Evolutionary conservation across 345 rosid genomes (phyloP).

Genomic region (Psidium guajava): DNA sequence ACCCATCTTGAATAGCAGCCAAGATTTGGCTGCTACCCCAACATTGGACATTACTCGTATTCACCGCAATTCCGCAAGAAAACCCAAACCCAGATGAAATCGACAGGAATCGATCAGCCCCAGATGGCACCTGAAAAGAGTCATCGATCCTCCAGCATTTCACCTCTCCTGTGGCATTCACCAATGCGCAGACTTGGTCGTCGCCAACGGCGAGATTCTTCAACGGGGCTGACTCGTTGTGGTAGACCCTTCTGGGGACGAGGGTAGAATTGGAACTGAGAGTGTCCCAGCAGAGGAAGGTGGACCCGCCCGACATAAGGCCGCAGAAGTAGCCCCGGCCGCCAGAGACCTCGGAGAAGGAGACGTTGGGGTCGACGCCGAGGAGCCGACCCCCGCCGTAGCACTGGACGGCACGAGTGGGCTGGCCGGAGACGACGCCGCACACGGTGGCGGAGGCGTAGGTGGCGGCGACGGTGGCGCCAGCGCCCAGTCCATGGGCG

Average conservation of each 20-base stretch:
- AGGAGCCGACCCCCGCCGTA: constrained; percentile 11
- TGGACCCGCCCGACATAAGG: constrained; percentile 45
- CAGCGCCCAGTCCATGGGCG: constrained; percentile 33
- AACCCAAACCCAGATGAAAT: constrained; percentile 67
- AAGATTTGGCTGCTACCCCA: constrained; percentile 46
- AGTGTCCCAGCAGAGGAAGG: constrained; percentile 57
- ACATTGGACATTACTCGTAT: constrained; percentile 19
- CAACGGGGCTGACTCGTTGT: constrained; percentile 24
- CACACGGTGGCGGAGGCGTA: constrained; percentile 54
- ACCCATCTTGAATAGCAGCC: constrained; percentile 26
- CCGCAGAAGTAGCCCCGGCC: constrained; percentile 57
- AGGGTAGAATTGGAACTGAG: neutral
- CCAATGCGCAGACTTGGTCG: constrained; percentile 51
- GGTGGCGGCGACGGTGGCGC: constrained; percentile 56
- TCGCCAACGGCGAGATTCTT: constrained; percentile 47
- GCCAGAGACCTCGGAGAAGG: constrained; percentile 61
- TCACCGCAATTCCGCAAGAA: constrained; percentile 46
- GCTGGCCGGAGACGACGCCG: constrained; percentile 33
- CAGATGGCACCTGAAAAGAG: constrained; percentile 1
- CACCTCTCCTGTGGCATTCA: constrained; percentile 20
- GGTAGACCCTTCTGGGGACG: constrained; percentile 32
- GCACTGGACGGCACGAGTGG: constrained; percentile 37
- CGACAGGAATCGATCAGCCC: constrained; percentile 14
- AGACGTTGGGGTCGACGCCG: constrained; percentile 33
- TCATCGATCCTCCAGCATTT: constrained; percentile 46